phyloP scores from a whole-genome alignment of 1,284 basidiomycete genomes.

The Moesziomyces parantarcticus region DNA sequence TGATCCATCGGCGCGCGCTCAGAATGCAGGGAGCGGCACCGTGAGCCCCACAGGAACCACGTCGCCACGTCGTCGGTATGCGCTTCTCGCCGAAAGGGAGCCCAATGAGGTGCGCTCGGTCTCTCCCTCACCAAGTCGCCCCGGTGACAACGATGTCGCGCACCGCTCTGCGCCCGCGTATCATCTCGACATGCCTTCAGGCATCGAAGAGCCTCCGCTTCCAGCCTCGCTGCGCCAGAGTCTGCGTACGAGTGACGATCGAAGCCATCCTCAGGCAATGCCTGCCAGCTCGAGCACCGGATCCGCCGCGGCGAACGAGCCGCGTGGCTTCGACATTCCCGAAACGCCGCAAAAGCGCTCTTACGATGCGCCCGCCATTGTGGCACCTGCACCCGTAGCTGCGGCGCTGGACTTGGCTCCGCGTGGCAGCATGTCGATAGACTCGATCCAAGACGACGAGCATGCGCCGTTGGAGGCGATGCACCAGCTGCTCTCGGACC shows the following conservation, averaged over 20 bases:
- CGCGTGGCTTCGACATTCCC: conserved; percentile 32
- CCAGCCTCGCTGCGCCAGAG: conserved; percentile 38
- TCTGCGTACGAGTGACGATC: conserved; percentile 5
- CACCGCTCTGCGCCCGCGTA: conserved; percentile 13
- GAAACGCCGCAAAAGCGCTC: conserved; percentile 18
- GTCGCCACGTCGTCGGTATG: conserved; percentile 33
- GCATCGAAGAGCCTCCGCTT: conserved; percentile 30
- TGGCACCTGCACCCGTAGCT: conserved; percentile 32
- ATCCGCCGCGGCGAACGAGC: neutral
- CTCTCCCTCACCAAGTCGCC: neutral
- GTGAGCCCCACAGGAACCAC: conserved; percentile 7
- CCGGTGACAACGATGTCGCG: neutral
- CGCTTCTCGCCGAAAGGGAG: conserved; percentile 22
- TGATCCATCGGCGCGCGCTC: conserved; percentile 18
- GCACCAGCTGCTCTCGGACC: conserved; percentile 36
- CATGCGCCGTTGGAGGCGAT: conserved; percentile 18
- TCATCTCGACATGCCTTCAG: conserved; percentile 35
- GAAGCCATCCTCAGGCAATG: neutral
- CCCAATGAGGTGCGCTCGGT: neutral
- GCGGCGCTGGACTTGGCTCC: conserved; percentile 29
- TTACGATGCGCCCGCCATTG: conserved; percentile 22
- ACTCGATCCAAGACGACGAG: conserved; percentile 19
- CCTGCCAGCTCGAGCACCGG: neutral
- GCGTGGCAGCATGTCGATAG: conserved; percentile 38
- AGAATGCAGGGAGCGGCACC: neutral